Conservation (phyloP, 116 monocot genomes). For the Dioscorea cayenensis region DNA sequence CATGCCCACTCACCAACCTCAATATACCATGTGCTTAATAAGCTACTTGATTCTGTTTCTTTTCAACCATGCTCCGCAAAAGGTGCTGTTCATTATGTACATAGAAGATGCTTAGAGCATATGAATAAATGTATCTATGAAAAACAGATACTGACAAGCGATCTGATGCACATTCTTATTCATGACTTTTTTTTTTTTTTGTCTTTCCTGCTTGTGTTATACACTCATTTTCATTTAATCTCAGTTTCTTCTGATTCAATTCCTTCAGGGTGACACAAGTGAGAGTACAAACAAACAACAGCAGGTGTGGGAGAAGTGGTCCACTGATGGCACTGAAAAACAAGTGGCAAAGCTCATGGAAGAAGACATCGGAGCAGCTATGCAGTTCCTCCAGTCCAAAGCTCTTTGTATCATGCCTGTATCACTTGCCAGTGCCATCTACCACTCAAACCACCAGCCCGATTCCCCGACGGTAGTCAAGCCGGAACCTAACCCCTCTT, state of each 20-base stretch:
- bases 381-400: constrained; percentile 96
- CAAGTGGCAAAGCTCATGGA: constrained; percentile 97
- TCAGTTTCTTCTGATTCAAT: neutral
- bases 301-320: constrained; percentile 94
- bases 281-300: constrained; percentile 55
- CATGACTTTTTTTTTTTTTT: neutral
- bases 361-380: constrained; percentile 86
- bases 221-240: neutral
- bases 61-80: no score
- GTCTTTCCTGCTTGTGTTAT: no score
- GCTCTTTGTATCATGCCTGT: constrained; percentile 97
- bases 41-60: no score
- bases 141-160: no score
- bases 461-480: constrained; percentile 44
- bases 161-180: neutral
- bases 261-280: constrained; percentile 26
- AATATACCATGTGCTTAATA: no score
- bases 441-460: constrained; percentile 51
- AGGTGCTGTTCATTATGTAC: no score
- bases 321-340: constrained; percentile 81
- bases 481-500: constrained; percentile 64
- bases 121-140: no score
- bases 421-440: constrained; percentile 83
- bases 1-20: no score
- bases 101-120: no score